Evolutionary conservation across 208 protist genomes (phyloP).

Genomic region (Leishmania amazonensis): DNA sequence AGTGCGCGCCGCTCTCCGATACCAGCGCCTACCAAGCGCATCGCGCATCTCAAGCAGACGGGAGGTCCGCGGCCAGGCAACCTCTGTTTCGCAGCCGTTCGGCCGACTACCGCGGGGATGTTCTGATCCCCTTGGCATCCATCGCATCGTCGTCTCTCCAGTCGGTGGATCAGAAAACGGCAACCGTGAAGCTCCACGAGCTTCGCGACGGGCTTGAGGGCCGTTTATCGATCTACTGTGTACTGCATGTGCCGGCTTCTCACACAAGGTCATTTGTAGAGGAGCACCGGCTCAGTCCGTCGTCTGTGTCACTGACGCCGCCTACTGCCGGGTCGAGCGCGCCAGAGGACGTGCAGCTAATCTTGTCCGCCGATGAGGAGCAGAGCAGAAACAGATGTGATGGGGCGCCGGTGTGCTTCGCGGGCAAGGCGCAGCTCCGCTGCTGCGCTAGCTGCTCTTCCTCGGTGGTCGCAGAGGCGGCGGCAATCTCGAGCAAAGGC

Average conservation of each 20-base stretch:
- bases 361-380: not conserved
- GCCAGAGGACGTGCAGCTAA: not conserved
- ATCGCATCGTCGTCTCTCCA: not conserved
- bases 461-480: not conserved
- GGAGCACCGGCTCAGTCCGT: constrained; percentile 8
- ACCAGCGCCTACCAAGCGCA: not conserved
- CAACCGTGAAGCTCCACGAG: constrained; percentile 2
- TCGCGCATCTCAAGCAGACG: not conserved
- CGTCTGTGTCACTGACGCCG: not conserved
- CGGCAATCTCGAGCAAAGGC: not conserved
- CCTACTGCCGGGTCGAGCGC: not conserved
- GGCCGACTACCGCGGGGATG: constrained; percentile 32
- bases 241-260: constrained; percentile 35
- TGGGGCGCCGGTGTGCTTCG: not conserved
- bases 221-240: constrained; percentile 48
- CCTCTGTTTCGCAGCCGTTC: constrained; percentile 16
- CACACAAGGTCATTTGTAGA: constrained; percentile 3
- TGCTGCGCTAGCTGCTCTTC: constrained; percentile 19
- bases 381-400: not conserved
- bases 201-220: constrained; percentile 34
- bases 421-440: not conserved
- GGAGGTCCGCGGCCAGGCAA: not conserved
- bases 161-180: not conserved
- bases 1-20: not conserved
- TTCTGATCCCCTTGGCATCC: constrained; percentile 23